phyloP scores from a whole-genome alignment of 495 filamentous ascomycete species.

The Hyaloscypha finlandica region DNA sequence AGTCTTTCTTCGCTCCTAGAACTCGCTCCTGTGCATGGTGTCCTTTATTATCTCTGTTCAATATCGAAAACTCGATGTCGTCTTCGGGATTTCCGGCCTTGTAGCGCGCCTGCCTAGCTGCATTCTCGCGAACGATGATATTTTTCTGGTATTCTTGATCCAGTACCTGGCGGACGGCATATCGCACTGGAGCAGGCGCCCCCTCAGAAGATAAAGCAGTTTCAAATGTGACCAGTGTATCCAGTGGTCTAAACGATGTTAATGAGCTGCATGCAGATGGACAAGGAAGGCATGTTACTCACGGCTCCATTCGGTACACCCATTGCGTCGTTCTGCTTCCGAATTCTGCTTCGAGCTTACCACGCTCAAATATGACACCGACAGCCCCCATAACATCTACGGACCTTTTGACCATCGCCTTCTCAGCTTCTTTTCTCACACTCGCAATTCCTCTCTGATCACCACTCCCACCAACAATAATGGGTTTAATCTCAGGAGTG shows the following conservation, averaged over 20 bases:
- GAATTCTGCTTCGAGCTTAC: slow-evolving; percentile 65
- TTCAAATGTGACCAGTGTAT: slow-evolving; percentile 64
- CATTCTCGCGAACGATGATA: slow-evolving; percentile 58
- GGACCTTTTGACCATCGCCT: slow-evolving; percentile 73
- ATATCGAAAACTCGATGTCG: slow-evolving; percentile 30
- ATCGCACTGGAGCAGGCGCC: slow-evolving; percentile 68
- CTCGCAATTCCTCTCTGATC: slow-evolving; percentile 69
- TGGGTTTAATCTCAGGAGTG: slow-evolving; percentile 86
- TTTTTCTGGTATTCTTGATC: slow-evolving; percentile 84
- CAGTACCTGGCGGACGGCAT: slow-evolving; percentile 87
- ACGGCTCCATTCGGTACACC: slow-evolving; percentile 96
- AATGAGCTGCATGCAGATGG: neutral
- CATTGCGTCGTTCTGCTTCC: slow-evolving; percentile 49
- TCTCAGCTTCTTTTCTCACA: slow-evolving; percentile 83
- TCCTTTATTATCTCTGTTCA: slow-evolving; percentile 45
- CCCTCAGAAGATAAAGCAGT: slow-evolving; percentile 42
- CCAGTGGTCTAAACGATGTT: slow-evolving; percentile 56
- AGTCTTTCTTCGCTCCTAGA: slow-evolving; percentile 71
- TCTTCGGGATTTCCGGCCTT: slow-evolving; percentile 40
- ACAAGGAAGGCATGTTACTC: slow-evolving; percentile 39
- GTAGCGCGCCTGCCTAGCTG: slow-evolving; percentile 57
- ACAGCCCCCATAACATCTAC: slow-evolving; percentile 78
- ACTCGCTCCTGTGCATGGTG: slow-evolving; percentile 27
- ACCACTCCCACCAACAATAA: slow-evolving; percentile 77
- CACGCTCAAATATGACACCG: slow-evolving; percentile 79